Evolutionary conservation across 495 filamentous ascomycete species (phyloP), one percentile per base, ranked within the genome.

Genomic region (Cairneyella variabilis): DNA sequence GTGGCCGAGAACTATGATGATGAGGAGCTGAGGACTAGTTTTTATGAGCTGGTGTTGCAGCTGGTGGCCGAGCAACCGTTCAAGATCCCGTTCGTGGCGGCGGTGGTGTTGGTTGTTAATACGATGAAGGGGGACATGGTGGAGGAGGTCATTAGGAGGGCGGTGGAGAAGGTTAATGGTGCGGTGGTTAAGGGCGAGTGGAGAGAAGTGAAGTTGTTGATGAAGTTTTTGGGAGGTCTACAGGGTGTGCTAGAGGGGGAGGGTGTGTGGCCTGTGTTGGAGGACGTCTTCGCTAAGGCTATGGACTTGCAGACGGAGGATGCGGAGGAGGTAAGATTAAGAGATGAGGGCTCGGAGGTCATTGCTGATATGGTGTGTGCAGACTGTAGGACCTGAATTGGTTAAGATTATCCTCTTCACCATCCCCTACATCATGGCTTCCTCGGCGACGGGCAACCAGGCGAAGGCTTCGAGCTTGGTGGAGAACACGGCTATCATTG

Each of bases 391-490:
- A n/a, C 76, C 83, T 27, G 93, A 97, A 70, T 78, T 99, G 39
- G 89, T 95, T 64, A 97, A 97, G 69, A 89, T 97, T 58, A 95
- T 97, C 51, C 79, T 97, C 34, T 81, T 96, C 36, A 93, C 90
- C 0, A 85, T 97, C 53, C 92, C 93, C 5, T 99, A 97, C 67
- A 75, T 92, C 32, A 83, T 97, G 75, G 81, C 84, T 36, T 84
- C 88, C 2, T 80, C 85, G 11, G 79, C 76, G 5, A 71, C 77
- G 34, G 79, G 77, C 20, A 83, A 83, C 52, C 79, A 86, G 58
- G 74, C 82, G 32, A 83, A 87, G 57, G 90, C 91, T 11, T 68
- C 72, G 0, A 79, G 83, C 17, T 72, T 97, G n/a, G 80, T 99
- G 58, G 85, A 91, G 38, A 96, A 91, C 69, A 96, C 95, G 7